Evolutionary conservation across 129 eudicot species (phyloP).

Genomic region (Pulicaria dysenterica): DNA sequence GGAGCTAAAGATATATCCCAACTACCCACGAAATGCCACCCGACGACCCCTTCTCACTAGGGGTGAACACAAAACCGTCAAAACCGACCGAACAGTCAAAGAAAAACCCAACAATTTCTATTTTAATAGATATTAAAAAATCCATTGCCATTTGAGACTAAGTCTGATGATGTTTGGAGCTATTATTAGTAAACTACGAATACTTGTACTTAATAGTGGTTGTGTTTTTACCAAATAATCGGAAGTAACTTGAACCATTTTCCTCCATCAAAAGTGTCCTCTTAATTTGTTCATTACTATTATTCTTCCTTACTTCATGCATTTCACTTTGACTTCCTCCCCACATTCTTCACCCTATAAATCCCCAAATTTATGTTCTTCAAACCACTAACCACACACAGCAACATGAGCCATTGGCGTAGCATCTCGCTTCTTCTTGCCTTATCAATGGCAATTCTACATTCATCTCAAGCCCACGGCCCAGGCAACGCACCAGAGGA

Average conservation of each 20-base stretch:
- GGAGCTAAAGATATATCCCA: too few relatives aligned
- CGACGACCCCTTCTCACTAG: too few relatives aligned
- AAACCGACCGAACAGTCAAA: too few relatives aligned
- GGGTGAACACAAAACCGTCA: too few relatives aligned
- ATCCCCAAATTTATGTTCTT: constrained; percentile 8
- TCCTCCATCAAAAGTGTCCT: constrained; percentile 20
- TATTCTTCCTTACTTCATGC: constrained; percentile 23
- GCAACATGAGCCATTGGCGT: constrained; percentile 24
- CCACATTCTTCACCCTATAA: constrained; percentile 15
- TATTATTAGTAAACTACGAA: background rate
- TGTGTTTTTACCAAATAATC: constrained; percentile 1
- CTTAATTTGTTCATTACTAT: background rate
- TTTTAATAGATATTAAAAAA: background rate
- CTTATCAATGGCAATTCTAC: constrained; percentile 15
- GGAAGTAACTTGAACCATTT: background rate
- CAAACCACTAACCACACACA: background rate
- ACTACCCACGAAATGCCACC: too few relatives aligned
- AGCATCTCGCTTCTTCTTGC: constrained; percentile 8
- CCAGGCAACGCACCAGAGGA: constrained; percentile 47
- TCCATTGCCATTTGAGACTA: background rate
- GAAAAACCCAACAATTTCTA: background rate
- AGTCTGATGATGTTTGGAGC: constrained; percentile 2
- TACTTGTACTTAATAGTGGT: constrained; percentile 24
- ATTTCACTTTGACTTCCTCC: constrained; percentile 8
- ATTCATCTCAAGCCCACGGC: background rate